phyloP scores from a whole-genome alignment of 768 basidiomycete genomes.

The Termitomyces bulborhizus region DNA sequence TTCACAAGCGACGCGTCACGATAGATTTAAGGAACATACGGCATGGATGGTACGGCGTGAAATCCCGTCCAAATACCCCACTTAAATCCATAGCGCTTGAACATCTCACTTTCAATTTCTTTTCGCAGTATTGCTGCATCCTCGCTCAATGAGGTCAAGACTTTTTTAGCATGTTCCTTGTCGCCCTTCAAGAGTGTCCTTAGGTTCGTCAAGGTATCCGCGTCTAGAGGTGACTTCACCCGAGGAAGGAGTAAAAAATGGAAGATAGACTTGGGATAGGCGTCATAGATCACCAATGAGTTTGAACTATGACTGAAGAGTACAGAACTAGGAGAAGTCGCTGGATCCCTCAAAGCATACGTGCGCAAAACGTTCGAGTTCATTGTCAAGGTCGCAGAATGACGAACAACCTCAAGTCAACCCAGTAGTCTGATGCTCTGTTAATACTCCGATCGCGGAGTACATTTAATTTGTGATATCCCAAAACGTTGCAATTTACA shows the following conservation, averaged over 20 bases:
- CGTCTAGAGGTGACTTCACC: conserved; percentile 24
- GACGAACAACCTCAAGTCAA: neutral
- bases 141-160: conserved; percentile 46
- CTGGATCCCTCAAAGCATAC: conserved; percentile 52
- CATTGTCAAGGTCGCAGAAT: conserved; percentile 20
- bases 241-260: conserved; percentile 87
- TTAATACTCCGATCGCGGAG: neutral
- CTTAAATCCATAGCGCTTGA: conserved; percentile 60
- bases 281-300: conserved; percentile 67
- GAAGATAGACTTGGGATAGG: conserved; percentile 78
- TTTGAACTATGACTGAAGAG: conserved; percentile 49
- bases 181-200: conserved; percentile 48
- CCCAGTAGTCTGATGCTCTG: neutral
- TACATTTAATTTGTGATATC: neutral
- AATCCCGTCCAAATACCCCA: conserved; percentile 82
- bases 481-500: neutral
- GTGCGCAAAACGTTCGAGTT: conserved; percentile 50
- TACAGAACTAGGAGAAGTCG: conserved; percentile 51
- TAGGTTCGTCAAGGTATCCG: conserved; percentile 44
- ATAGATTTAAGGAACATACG: conserved; percentile 43
- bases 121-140: conserved; percentile 50
- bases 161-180: conserved; percentile 44
- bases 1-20: neutral
- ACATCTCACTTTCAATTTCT: conserved; percentile 78
- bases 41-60: conserved; percentile 82